Conservation (phyloP, 495 filamentous ascomycete species). For the Tirmania nivea region DNA sequence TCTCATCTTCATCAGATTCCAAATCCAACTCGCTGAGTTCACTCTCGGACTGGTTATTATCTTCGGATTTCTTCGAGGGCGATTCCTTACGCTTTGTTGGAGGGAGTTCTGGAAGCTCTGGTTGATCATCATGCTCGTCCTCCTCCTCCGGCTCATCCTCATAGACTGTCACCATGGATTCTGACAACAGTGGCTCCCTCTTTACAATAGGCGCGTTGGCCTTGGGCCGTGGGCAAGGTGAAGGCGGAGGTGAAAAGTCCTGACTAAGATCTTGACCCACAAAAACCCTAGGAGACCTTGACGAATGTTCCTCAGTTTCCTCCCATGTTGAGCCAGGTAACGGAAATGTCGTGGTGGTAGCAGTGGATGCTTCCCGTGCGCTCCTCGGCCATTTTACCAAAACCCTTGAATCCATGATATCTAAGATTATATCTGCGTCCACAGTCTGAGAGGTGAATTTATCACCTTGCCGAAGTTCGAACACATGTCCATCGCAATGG, state of each 20-base stretch:
- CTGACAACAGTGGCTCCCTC: background rate
- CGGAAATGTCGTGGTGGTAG: slow-evolving; percentile 7
- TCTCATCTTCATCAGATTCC: slow-evolving; percentile 35
- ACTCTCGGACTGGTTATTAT: slow-evolving; percentile 29
- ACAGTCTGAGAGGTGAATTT: slow-evolving; percentile 80
- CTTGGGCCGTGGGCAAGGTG: background rate
- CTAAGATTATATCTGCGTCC: slow-evolving; percentile 77
- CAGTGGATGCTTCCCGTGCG: slow-evolving; percentile 7
- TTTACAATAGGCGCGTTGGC: background rate
- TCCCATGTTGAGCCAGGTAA: slow-evolving; percentile 34
- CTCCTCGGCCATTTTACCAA: slow-evolving; percentile 63
- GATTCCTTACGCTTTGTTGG: background rate
- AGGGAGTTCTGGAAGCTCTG: background rate
- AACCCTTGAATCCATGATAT: slow-evolving; percentile 82
- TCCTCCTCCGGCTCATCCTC: background rate
- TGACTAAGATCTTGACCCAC: background rate
- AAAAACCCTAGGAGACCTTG: background rate
- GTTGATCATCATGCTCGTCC: background rate
- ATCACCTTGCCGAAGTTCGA: slow-evolving; percentile 70
- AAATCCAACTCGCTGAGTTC: slow-evolving; percentile 37
- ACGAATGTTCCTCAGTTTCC: slow-evolving; percentile 16
- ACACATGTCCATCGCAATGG: slow-evolving; percentile 73
- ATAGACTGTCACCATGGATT: background rate
- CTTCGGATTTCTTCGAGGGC: slow-evolving; percentile 4
- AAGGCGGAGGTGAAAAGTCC: background rate